phyloP scores from a whole-genome alignment of 768 basidiomycete genomes.

The Mrakia hoshinonis region DNA sequence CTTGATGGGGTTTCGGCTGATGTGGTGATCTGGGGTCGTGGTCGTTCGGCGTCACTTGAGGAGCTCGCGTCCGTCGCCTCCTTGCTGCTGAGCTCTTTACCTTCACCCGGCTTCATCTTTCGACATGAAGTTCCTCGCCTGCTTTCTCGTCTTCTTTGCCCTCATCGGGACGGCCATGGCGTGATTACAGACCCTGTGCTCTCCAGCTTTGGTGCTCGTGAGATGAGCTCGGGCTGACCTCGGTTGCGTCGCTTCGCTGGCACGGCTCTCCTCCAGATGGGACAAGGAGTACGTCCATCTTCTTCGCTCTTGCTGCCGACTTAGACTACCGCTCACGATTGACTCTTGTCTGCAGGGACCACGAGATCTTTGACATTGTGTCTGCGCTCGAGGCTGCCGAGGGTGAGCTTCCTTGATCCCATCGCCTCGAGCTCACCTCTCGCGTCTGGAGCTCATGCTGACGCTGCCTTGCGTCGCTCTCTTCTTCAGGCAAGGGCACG shows the following conservation, averaged over 20 bases:
- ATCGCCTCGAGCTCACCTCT: not conserved
- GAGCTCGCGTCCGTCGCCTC: too few relatives aligned
- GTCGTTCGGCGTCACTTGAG: too few relatives aligned
- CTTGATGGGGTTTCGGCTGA: too few relatives aligned
- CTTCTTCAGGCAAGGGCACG: slow-evolving; percentile 62
- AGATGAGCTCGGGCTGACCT: not conserved
- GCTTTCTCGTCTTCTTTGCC: slow-evolving; percentile 6
- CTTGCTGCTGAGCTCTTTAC: too few relatives aligned
- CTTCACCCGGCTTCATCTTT: not conserved
- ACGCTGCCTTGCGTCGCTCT: not conserved
- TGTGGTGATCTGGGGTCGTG: too few relatives aligned
- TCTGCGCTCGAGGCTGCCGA: slow-evolving; percentile 68
- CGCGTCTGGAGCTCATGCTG: not conserved
- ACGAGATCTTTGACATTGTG: slow-evolving; percentile 94
- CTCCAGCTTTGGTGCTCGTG: too few relatives aligned
- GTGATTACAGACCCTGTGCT: not conserved
- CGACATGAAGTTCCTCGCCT: slow-evolving; percentile 1
- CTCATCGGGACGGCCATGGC: slow-evolving; percentile 22
- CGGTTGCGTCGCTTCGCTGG: not conserved
- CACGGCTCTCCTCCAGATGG: slow-evolving; percentile 13
- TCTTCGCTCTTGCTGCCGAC: slow-evolving; percentile 12
- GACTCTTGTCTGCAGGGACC: slow-evolving; percentile 46
- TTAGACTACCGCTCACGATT: slow-evolving; percentile 30
- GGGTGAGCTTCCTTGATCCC: slow-evolving; percentile 45
- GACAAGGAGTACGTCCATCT: slow-evolving; percentile 25